Conservation (phyloP, 2,329 filamentous ascomycete genomes). For the Colletotrichum sp. region DNA sequence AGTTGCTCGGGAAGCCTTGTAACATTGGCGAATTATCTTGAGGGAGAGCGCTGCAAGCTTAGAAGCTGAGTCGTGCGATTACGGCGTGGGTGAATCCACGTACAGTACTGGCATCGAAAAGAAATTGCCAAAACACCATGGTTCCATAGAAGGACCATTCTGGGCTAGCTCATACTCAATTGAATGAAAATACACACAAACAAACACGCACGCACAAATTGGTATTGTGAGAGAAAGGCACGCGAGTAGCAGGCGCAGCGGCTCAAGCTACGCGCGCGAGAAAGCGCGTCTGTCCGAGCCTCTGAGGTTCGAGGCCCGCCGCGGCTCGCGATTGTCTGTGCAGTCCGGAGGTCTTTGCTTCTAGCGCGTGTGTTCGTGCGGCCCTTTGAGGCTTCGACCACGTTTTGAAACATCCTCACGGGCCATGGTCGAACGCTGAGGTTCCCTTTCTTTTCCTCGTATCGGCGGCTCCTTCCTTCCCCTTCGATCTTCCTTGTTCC, state of each 20-base stretch:
- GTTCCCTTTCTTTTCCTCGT: neutral
- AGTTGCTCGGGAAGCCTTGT: constrained; percentile 19
- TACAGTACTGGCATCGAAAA: constrained; percentile 19
- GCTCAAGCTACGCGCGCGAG: neutral
- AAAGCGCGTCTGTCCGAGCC: neutral
- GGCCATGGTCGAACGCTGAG: neutral
- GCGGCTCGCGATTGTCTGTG: constrained; percentile 3
- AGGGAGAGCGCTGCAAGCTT: constrained; percentile 18
- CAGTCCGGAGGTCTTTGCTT: neutral
- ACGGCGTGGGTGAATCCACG: constrained; percentile 16
- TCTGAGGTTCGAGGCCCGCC: neutral
- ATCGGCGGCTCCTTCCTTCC: neutral
- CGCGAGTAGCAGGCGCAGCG: neutral
- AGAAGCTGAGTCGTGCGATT: constrained; percentile 14
- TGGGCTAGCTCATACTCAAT: constrained; percentile 20
- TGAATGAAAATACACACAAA: constrained; percentile 19
- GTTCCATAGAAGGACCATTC: constrained; percentile 8
- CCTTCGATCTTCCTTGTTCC: neutral
- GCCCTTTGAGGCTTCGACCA: neutral
- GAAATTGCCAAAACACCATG: constrained; percentile 13
- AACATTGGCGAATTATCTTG: constrained; percentile 8
- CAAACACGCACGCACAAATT: neutral
- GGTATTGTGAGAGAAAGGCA: neutral
- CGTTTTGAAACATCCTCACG: constrained; percentile 3
- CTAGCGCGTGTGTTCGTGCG: neutral